phyloP scores from a whole-genome alignment of 106 monocot genomes.

The Gastrodia elata region DNA sequence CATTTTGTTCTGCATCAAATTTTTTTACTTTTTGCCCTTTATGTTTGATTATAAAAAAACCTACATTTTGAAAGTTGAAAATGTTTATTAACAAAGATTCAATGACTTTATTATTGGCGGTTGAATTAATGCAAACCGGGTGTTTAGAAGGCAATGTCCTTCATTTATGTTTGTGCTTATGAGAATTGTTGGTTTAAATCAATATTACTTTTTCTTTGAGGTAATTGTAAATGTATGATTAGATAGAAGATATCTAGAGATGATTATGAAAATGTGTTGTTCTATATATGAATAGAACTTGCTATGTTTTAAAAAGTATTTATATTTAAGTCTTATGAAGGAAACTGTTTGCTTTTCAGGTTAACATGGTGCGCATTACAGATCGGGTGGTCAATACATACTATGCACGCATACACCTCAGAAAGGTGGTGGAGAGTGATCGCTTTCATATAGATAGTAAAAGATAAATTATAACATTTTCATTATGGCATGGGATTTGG shows the following conservation, averaged over 20 bases:
- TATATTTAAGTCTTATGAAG: neutral
- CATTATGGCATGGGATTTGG: neutral
- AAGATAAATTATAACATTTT: neutral
- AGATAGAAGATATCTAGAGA: neutral
- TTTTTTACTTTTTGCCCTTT: neutral
- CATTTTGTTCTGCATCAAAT: too few relatives aligned
- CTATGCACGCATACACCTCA: conserved; percentile 41
- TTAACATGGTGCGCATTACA: conserved; percentile 60
- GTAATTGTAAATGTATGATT: neutral
- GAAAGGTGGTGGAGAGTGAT: conserved; percentile 32
- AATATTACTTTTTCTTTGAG: too few relatives aligned
- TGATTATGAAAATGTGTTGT: neutral
- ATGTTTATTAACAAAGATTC: neutral
- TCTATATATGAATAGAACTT: conserved; percentile 1
- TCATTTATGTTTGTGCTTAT: neutral
- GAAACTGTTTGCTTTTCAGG: conserved; percentile 25
- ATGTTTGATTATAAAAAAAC: too few relatives aligned
- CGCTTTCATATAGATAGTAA: neutral
- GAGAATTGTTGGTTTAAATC: neutral
- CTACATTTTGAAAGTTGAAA: neutral
- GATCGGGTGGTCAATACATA: conserved; percentile 51
- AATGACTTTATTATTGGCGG: neutral
- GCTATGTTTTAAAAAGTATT: neutral
- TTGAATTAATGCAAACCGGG: neutral
- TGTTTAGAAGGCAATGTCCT: neutral